Conservation (phyloP, 179 eudicot genomes). For the Camellia oleifera region DNA sequence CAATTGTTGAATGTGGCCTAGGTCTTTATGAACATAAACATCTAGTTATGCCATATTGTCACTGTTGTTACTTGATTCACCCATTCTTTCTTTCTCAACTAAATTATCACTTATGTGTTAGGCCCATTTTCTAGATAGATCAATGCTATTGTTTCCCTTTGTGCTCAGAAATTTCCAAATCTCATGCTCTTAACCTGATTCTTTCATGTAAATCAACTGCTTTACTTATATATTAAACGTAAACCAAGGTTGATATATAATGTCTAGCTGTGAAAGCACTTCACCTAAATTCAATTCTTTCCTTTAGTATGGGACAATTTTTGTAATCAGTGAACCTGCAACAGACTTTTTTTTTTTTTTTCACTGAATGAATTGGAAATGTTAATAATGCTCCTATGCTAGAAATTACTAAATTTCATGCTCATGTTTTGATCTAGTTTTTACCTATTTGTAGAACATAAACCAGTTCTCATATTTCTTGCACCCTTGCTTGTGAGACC, state of each 20-base stretch:
- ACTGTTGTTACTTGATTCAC: background rate
- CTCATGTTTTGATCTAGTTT: background rate
- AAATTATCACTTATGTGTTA: background rate
- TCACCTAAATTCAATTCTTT: too few species aligned
- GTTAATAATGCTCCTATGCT: background rate
- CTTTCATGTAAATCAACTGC: background rate
- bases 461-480: background rate
- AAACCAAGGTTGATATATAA: background rate
- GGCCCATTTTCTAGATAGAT: background rate
- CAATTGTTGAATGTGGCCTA: background rate
- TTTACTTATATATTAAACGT: background rate
- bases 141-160: background rate
- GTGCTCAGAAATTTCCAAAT: background rate
- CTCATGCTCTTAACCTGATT: background rate
- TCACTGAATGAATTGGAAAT: background rate
- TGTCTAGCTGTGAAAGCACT: too few species aligned
- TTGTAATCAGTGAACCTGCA: background rate
- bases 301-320: background rate
- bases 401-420: background rate
- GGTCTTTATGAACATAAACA: background rate
- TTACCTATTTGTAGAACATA: background rate
- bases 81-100: background rate
- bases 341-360: too few species aligned
- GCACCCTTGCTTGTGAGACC: background rate
- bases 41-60: background rate